These are phyloP conservation scores for Microglena sp. DNA, from an alignment of 139 green algal genomes.

Conservation along the genomic window DNA sequence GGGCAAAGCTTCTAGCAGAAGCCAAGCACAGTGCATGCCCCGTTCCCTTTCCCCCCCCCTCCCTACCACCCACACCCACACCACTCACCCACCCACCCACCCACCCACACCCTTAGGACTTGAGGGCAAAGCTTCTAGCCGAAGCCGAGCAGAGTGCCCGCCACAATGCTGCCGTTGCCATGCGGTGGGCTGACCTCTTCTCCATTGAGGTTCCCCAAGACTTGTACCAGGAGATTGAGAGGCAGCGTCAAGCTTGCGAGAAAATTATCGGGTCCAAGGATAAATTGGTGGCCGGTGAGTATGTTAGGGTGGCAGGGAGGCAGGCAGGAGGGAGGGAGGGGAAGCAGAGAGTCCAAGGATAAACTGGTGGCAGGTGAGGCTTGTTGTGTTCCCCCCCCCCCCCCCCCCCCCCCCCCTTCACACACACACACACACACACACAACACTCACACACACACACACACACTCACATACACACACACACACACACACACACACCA, in stretches of 20 bases:
- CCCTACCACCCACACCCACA: not conserved
- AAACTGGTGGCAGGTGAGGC: not conserved
- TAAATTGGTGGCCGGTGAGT: constrained; percentile 41
- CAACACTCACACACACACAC: too few species aligned
- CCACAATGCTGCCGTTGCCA: constrained; percentile 60
- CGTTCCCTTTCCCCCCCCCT: too few species aligned
- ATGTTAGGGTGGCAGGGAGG: too few species aligned
- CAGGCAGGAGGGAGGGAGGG: not conserved
- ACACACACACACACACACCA: too few species aligned
- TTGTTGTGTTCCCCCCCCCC: too few species aligned
- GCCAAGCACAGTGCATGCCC: too few species aligned
- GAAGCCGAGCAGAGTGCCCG: constrained; percentile 61
- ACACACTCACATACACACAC: too few species aligned
- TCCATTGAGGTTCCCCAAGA: constrained; percentile 55
- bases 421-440: too few species aligned
- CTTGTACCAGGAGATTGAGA: constrained; percentile 53
- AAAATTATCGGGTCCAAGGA: constrained; percentile 59
- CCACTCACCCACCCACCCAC: not conserved
- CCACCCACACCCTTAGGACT: constrained; percentile 26
- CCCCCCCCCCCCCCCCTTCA: too few species aligned
- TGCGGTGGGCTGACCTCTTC: constrained; percentile 62
- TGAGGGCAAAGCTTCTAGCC: constrained; percentile 55
- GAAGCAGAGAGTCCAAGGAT: not conserved
- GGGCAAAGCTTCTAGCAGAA: too few species aligned
- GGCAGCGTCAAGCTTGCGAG: constrained; percentile 50